Evolutionary conservation across 2,329 filamentous ascomycete genomes (phyloP).

Genomic region (Arthrocladium fulminans): DNA sequence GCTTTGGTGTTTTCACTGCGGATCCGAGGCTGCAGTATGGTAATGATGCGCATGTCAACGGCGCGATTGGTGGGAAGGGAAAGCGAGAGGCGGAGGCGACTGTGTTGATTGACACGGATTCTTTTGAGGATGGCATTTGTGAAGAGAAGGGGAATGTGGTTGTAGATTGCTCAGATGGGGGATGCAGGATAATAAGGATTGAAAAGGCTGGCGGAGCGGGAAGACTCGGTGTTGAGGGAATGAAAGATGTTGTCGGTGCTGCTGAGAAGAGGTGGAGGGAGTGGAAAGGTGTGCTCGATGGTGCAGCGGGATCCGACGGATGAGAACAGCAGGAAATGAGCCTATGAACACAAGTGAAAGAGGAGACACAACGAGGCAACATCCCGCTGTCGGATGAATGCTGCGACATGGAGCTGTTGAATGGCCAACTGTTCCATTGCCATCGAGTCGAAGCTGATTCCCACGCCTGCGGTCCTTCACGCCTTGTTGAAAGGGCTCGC

Average conservation of each 20-base stretch:
- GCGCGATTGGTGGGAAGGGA: constrained; percentile 40
- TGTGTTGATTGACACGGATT: constrained; percentile 81
- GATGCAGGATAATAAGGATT: constrained; percentile 53
- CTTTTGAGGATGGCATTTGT: constrained; percentile 78
- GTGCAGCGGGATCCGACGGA: not conserved
- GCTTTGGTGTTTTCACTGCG: constrained; percentile 68
- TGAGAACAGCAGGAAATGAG: not conserved
- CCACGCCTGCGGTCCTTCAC: too few relatives aligned
- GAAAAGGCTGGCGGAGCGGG: constrained; percentile 76
- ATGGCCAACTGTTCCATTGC: too few relatives aligned
- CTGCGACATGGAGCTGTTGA: too few relatives aligned
- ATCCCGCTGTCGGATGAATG: too few relatives aligned
- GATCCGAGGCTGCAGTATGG: constrained; percentile 38
- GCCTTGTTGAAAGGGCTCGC: too few relatives aligned
- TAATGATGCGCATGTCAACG: constrained; percentile 2
- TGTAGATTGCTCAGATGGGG: constrained; percentile 54
- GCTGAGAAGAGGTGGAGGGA: constrained; percentile 54
- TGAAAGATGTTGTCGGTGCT: constrained; percentile 51
- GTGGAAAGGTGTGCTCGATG: constrained; percentile 18
- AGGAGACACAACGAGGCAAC: not conserved
- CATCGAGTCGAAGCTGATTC: too few relatives aligned
- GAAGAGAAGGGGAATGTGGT: constrained; percentile 75
- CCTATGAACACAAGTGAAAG: not conserved
- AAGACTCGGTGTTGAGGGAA: constrained; percentile 51
- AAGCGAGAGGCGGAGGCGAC: constrained; percentile 42